These are phyloP conservation scores for Neodidymelliopsis sp. DNA, from an alignment of 2,329 filamentous ascomycete genomes.

Conservation along the genomic window DNA sequence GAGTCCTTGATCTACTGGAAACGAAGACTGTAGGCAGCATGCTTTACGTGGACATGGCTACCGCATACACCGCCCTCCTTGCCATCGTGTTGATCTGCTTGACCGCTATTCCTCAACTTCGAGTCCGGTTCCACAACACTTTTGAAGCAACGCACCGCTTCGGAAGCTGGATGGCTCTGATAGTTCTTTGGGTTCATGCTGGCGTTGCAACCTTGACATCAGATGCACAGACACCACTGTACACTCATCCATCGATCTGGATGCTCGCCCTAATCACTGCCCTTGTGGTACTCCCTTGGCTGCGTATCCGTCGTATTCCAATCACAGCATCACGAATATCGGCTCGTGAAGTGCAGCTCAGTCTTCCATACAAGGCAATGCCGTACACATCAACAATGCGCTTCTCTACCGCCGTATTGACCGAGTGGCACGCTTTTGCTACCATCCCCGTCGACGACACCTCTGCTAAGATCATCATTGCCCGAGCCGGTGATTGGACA, in stretches of 20 bases:
- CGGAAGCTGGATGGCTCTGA: slow-evolving; percentile 40
- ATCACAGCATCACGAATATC: slow-evolving; percentile 73
- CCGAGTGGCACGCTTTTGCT: slow-evolving; percentile 50
- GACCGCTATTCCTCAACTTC: slow-evolving; percentile 34
- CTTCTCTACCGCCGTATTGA: slow-evolving; percentile 28
- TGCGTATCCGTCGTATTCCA: slow-evolving; percentile 70
- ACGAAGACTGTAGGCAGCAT: slow-evolving; percentile 20
- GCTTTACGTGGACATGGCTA: slow-evolving; percentile 29
- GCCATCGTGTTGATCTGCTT: slow-evolving; percentile 35
- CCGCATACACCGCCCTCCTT: slow-evolving; percentile 22
- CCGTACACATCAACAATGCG: slow-evolving; percentile 33
- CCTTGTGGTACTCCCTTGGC: slow-evolving; percentile 76
- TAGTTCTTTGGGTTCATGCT: slow-evolving; percentile 37
- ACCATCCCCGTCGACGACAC: slow-evolving; percentile 37
- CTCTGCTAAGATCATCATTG: slow-evolving; percentile 41
- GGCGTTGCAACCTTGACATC: slow-evolving; percentile 20
- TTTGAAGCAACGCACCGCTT: slow-evolving; percentile 49
- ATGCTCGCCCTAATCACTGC: slow-evolving; percentile 69
- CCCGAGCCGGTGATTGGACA: slow-evolving; percentile 49
- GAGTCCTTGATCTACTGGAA: slow-evolving; percentile 21
- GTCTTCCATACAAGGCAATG: slow-evolving; percentile 48
- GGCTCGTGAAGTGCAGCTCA: slow-evolving; percentile 73
- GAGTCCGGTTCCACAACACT: slow-evolving; percentile 39
- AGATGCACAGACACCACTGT: slow-evolving; percentile 2
- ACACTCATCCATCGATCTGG: slow-evolving; percentile 61